Percentiles rank a stretch among this genome's conserved stretches.
phyloP scores from a whole-genome alignment of 768 basidiomycete species.

The Lentinula lateritia region DNA sequence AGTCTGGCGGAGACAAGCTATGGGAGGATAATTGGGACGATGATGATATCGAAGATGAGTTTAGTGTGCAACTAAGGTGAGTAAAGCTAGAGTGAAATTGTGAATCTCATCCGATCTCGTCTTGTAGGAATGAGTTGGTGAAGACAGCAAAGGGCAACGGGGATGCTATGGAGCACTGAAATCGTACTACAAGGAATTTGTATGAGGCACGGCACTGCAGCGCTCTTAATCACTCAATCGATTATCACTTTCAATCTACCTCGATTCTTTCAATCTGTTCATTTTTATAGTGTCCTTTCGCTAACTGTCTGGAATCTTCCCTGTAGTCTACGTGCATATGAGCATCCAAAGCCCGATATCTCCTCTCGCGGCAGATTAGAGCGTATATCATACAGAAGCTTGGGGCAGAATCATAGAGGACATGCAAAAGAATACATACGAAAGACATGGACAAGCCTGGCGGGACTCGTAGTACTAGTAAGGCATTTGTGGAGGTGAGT shows the following conservation, averaged over 20 bases:
- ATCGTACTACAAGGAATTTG: not conserved
- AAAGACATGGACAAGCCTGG: no score
- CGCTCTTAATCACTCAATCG: not conserved
- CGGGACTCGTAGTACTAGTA: no score
- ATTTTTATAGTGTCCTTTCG: no score
- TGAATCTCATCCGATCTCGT: not conserved
- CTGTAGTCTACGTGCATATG: no score
- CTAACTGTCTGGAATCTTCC: no score
- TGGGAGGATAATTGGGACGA: slow-evolving; percentile 99
- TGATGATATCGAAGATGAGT: slow-evolving; percentile 97
- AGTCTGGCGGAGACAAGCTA: slow-evolving; percentile 81
- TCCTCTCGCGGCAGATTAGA: no score
- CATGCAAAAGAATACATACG: no score
- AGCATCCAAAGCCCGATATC: no score
- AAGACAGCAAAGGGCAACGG: slow-evolving; percentile 44
- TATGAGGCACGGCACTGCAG: not conserved
- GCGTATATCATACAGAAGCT: no score
- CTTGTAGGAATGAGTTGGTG: slow-evolving; percentile 53
- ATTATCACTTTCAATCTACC: not conserved
- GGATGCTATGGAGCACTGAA: slow-evolving; percentile 50
- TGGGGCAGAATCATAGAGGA: no score
- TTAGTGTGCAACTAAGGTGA: slow-evolving; percentile 91
- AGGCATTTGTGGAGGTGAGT: no score
- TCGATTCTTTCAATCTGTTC: no score
- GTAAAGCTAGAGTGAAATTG: slow-evolving; percentile 18